phyloP scores from a whole-genome alignment of 2,329 filamentous ascomycete species.

The Neocucurbitaria cava region DNA sequence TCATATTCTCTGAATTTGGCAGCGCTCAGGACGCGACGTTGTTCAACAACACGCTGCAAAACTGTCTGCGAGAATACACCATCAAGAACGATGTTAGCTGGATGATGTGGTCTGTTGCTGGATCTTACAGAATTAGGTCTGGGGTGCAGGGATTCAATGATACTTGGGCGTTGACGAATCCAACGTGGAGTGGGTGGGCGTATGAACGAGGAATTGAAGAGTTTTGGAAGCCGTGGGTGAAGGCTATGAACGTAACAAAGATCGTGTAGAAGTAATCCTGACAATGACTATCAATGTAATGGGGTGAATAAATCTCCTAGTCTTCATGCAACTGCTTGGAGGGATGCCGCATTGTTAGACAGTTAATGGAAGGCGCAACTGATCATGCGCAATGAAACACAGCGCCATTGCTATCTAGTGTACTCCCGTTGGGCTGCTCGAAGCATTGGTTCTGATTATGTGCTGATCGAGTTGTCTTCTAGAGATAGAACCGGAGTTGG shows the following conservation, averaged over 20 bases:
- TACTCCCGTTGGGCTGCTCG: too few relatives aligned
- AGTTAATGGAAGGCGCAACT: too few relatives aligned
- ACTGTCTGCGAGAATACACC: constrained; percentile 56
- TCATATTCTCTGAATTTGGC: constrained; percentile 49
- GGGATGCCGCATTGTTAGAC: too few relatives aligned
- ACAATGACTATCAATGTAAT: too few relatives aligned
- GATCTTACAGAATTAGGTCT: constrained; percentile 55
- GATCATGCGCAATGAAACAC: too few relatives aligned
- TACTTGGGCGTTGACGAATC: constrained; percentile 58
- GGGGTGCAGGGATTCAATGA: constrained; percentile 56
- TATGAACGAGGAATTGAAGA: constrained; percentile 55
- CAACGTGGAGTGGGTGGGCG: constrained; percentile 58
- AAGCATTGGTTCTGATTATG: too few relatives aligned
- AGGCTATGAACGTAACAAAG: constrained; percentile 46
- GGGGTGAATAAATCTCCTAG: too few relatives aligned
- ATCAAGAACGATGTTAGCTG: constrained; percentile 55
- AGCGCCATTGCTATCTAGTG: too few relatives aligned
- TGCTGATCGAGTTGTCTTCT: too few relatives aligned
- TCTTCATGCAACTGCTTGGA: too few relatives aligned
- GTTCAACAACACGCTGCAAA: constrained; percentile 56
- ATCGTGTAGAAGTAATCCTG: constrained; percentile 3
- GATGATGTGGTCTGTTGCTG: constrained; percentile 60
- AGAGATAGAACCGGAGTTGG: neutral
- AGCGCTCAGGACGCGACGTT: constrained; percentile 48
- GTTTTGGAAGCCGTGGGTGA: constrained; percentile 61